phyloP scores from a whole-genome alignment of 805 yeast genomes.

The Komagataella pastoris region DNA sequence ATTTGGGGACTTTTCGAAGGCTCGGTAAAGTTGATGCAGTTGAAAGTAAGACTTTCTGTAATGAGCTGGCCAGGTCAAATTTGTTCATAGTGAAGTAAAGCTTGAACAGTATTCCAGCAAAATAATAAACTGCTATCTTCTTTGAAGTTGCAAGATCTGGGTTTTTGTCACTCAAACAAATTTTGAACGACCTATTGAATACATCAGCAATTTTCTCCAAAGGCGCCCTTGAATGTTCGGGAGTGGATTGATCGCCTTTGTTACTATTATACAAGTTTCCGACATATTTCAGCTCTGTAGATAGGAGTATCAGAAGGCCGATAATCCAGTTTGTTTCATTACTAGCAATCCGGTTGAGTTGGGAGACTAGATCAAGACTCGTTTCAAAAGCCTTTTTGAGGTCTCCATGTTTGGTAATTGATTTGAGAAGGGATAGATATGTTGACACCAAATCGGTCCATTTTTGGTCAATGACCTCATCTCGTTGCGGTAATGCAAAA shows the following conservation, averaged over 20 bases:
- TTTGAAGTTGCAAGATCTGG: conserved; percentile 35
- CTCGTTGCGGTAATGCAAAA: neutral
- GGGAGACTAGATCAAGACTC: neutral
- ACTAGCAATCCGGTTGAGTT: neutral
- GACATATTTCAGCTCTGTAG: neutral
- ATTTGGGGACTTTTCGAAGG: conserved; percentile 25
- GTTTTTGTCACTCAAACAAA: conserved; percentile 69
- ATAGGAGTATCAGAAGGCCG: neutral
- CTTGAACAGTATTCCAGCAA: conserved; percentile 56
- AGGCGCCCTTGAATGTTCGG: neutral
- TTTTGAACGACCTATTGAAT: conserved; percentile 59
- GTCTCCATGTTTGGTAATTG: neutral
- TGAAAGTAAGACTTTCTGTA: conserved; percentile 49
- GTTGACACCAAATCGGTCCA: neutral
- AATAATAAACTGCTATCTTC: conserved; percentile 52
- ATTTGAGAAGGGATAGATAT: neutral
- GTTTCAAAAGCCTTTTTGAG: neutral
- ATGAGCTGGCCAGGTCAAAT: conserved; percentile 58
- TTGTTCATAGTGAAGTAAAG: conserved; percentile 56
- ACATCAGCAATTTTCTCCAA: conserved; percentile 10
- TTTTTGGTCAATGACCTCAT: neutral
- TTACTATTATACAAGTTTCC: neutral
- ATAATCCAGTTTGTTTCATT: neutral
- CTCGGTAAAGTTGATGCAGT: conserved; percentile 45
- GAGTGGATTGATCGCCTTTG: neutral